These are phyloP conservation scores for Trichoderma aggressivum DNA, from an alignment of 2,329 filamentous ascomycete genomes.

Conservation along the genomic window DNA sequence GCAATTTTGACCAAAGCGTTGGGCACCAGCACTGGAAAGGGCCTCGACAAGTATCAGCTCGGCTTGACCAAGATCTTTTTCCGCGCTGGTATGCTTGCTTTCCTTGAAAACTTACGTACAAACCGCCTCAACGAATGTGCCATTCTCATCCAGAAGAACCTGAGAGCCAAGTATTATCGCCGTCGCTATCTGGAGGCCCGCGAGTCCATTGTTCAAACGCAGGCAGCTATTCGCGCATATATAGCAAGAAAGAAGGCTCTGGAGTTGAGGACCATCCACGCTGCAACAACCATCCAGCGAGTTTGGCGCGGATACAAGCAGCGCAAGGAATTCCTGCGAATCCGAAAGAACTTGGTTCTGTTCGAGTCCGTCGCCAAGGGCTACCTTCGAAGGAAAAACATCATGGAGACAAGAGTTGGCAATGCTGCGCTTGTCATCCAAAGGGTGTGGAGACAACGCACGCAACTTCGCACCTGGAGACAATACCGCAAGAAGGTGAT, in stretches of 20 bases:
- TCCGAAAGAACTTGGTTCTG: conserved; percentile 79
- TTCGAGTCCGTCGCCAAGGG: conserved; percentile 91
- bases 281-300: conserved; percentile 90
- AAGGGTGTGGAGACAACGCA: conserved; percentile 79
- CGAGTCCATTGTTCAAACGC: conserved; percentile 73
- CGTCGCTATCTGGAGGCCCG: conserved; percentile 85
- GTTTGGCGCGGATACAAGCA: conserved; percentile 93
- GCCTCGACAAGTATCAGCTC: conserved; percentile 91
- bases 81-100: conserved; percentile 96
- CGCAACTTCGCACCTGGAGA: conserved; percentile 76
- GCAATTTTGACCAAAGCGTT: conserved; percentile 86
- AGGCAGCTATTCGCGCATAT: conserved; percentile 74
- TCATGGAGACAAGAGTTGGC: conserved; percentile 89
- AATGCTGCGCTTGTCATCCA: conserved; percentile 91
- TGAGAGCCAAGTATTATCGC: conserved; percentile 92
- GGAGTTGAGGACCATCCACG: conserved; percentile 76
- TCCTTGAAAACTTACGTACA: conserved; percentile 90
- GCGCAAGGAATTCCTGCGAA: conserved; percentile 71
- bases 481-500: conserved; percentile 86
- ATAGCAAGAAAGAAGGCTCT: conserved; percentile 74
- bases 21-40: conserved; percentile 69
- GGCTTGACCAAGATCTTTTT: conserved; percentile 99
- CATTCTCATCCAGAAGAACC: conserved; percentile 98
- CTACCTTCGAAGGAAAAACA: conserved; percentile 82
- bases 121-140: conserved; percentile 88